phyloP scores from a whole-genome alignment of 2,329 filamentous ascomycete species.

The Colletotrichum karsti region DNA sequence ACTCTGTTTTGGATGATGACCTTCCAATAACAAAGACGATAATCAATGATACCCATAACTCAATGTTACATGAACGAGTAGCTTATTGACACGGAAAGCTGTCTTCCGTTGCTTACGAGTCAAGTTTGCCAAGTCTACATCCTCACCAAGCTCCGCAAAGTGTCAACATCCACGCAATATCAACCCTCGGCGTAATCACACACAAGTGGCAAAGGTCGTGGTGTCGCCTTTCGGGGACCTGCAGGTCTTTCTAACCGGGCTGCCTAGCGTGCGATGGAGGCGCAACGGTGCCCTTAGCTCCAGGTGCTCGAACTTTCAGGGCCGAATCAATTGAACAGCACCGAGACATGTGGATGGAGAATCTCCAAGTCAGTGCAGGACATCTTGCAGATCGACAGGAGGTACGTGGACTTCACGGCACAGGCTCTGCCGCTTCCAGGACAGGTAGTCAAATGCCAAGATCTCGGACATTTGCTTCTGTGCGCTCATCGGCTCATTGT shows the following conservation, averaged over 20 bases:
- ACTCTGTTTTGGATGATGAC: constrained; percentile 56
- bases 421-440: neutral
- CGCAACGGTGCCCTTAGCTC: neutral
- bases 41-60: constrained; percentile 16
- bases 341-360: neutral
- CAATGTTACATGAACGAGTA: neutral
- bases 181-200: neutral
- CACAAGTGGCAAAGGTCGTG: neutral
- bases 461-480: neutral
- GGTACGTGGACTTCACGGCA: neutral
- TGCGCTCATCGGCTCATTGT: neutral
- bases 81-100: neutral
- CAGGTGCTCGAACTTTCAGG: neutral
- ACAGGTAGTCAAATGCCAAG: neutral
- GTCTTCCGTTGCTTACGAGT: neutral
- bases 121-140: neutral
- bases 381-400: neutral
- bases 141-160: neutral
- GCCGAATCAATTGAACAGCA: neutral
- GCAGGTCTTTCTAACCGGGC: neutral
- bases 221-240: neutral
- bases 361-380: neutral
- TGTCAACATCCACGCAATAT: neutral
- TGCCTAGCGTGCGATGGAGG: neutral
- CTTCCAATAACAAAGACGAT: neutral